These are phyloP conservation scores for Lipomyces mesembrius DNA, from an alignment of 805 yeast genomes.

Conservation along the genomic window DNA sequence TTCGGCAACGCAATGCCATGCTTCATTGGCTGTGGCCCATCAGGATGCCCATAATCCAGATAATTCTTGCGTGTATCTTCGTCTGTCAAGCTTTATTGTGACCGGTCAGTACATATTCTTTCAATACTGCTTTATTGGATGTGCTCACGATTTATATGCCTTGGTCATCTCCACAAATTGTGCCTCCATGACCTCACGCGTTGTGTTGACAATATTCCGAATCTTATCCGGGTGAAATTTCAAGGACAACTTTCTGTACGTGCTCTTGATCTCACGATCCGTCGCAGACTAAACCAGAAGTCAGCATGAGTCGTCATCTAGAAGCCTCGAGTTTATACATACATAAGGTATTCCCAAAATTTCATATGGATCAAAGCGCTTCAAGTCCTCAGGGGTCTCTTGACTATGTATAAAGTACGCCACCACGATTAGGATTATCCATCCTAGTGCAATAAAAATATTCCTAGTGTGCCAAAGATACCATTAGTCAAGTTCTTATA, in stretches of 20 bases:
- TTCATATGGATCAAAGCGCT: constrained; percentile 85
- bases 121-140: neutral
- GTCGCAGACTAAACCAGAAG: constrained; percentile 52
- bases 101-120: neutral
- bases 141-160: constrained; percentile 76
- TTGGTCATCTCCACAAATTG: constrained; percentile 79
- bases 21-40: constrained; percentile 87
- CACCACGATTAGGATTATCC: constrained; percentile 57
- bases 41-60: constrained; percentile 93
- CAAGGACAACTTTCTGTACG: constrained; percentile 83
- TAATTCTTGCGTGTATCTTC: constrained; percentile 81
- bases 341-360: constrained; percentile 69
- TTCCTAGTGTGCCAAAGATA: constrained; percentile 33
- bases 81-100: constrained; percentile 65
- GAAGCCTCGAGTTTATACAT: constrained; percentile 7
- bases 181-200: constrained; percentile 71
- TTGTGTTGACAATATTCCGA: constrained; percentile 57
- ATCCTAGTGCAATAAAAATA: constrained; percentile 56
- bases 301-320: neutral
- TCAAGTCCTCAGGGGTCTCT: constrained; percentile 43
- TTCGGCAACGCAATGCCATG: constrained; percentile 97
- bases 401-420: constrained; percentile 46
- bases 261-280: constrained; percentile 77
- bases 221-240: constrained; percentile 94
- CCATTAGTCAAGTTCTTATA: neutral